A percentile compares a stretch with the other conserved stretches of the same genome.
Conservation (phyloP, 2,329 filamentous ascomycete species). For the Cladobotryum mycophilum region DNA sequence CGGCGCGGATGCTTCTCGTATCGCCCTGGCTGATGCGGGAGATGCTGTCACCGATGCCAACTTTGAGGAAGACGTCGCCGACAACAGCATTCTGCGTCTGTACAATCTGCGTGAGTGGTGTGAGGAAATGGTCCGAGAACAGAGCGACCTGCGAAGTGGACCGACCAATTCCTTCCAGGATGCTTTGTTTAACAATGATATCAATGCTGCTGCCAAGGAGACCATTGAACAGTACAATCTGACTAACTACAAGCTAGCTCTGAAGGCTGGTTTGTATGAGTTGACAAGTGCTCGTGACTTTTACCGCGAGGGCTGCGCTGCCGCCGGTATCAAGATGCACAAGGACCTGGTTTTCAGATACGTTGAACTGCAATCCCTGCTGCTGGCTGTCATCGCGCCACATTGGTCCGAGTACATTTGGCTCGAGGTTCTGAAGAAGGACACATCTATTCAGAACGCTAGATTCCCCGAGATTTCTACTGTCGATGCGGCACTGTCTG, state of each 20-base stretch:
- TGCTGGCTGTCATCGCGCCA: constrained; percentile 78
- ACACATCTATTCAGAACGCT: constrained; percentile 70
- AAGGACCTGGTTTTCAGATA: constrained; percentile 71
- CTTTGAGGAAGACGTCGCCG: constrained; percentile 92
- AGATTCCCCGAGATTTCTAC: constrained; percentile 51
- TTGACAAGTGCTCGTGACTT: constrained; percentile 82
- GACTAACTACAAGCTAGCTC: constrained; percentile 72
- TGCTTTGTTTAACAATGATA: constrained; percentile 84
- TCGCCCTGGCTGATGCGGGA: constrained; percentile 89
- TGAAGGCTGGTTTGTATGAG: constrained; percentile 85
- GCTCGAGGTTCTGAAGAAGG: constrained; percentile 80
- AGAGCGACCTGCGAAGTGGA: constrained; percentile 64
- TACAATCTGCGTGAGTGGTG: constrained; percentile 84
- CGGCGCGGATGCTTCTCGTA: constrained; percentile 84
- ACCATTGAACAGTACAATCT: constrained; percentile 70
- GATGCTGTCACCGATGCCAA: constrained; percentile 95
- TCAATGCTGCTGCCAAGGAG: constrained; percentile 77
- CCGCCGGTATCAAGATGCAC: constrained; percentile 80
- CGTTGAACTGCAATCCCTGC: constrained; percentile 77
- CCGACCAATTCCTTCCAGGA: constrained; percentile 75
- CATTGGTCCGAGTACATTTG: constrained; percentile 95
- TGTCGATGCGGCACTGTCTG: constrained; percentile 61
- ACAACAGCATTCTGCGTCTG: constrained; percentile 82
- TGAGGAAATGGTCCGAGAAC: constrained; percentile 72
- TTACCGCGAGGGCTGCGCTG: constrained; percentile 76